Base-by-base conservation (phyloP, 2,329 filamentous ascomycete genomes). In the Didymella exigua region DNA sequence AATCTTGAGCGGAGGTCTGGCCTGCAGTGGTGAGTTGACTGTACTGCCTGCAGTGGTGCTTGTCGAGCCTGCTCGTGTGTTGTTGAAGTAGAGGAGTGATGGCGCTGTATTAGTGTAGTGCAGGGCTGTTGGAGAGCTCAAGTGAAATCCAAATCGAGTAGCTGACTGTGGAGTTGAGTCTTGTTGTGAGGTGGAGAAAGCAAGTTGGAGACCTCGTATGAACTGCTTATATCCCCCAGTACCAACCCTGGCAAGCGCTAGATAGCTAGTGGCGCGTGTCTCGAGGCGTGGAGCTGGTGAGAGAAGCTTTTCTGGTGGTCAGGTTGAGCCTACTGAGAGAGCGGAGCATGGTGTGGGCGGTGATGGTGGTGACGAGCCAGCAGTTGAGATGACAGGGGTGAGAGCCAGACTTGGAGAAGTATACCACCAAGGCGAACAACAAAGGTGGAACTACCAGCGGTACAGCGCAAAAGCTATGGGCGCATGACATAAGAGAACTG, bases 11-110 rank as follows among this genome's bases (percentile, higher is more conserved):
- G 26, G 13, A 49, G 36, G 30, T 54, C 55, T 56, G 53, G 24
- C 54, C 42, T 63, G 63, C 60, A 66, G 57, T 54, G n/a, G 24
- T n/a, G 34, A 54, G 37, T 54, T 56, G 60, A 52, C 38, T 61
- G 42, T 29, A 56, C 49, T 66, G 59, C 42, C 51, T 56, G 61
- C 56, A 61, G 57, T 54, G 37, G 33, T 9, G 47, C 41, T 58
- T 54, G 33, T 40, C 53, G 55, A 58, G 36, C 60, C 45, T 45
- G 58, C 58, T 62, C 55, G 56, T 56, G 56, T 56, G 46, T 49
- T 44, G 41, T 19, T 4, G 36, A 30, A 23, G 29, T 14, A 11
- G 40, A 14, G 34, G n/a, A 30, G n/a, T 13, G 24, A 14, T 27
- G 31, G 21, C 6, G 31, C 19, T 26, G 44, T 40, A 33, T 46